A percentile compares a stretch with the other conserved stretches of the same genome.
These are phyloP conservation scores for Elymus sibiricus DNA, from an alignment of 176 grass and related monocot species.

Conservation along the genomic window DNA sequence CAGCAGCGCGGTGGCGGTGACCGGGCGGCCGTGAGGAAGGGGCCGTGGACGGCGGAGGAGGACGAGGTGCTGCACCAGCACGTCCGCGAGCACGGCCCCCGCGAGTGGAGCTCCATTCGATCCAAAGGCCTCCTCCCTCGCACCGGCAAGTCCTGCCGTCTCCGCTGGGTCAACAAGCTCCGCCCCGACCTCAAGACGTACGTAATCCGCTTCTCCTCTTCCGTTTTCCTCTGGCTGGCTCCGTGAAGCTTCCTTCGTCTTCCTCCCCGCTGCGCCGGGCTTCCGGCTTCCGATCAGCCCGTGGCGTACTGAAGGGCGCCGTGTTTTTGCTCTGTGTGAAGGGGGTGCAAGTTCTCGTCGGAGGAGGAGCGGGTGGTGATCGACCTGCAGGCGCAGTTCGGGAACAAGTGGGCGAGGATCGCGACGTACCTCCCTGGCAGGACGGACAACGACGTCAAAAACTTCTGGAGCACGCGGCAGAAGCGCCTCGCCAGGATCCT, in stretches of 20 bases:
- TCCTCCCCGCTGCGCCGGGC: too few species aligned
- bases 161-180: constrained; percentile 67
- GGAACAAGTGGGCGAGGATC: constrained; percentile 73
- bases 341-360: constrained; percentile 36
- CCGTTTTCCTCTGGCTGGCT: neutral
- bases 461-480: constrained; percentile 62
- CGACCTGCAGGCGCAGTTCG: constrained; percentile 32
- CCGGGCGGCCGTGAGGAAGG: constrained; percentile 45
- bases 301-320: neutral
- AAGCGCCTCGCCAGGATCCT: constrained; percentile 40
- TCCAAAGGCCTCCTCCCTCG: constrained; percentile 41
- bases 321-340: neutral
- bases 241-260: neutral
- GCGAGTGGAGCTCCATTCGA: constrained; percentile 56
- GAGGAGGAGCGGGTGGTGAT: constrained; percentile 51
- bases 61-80: constrained; percentile 53
- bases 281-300: neutral
- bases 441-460: constrained; percentile 77
- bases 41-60: constrained; percentile 51
- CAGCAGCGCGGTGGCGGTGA: neutral
- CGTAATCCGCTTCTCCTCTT: neutral
- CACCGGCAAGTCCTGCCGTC: constrained; percentile 55
- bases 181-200: constrained; percentile 46
- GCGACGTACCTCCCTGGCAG: constrained; percentile 38
- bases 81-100: constrained; percentile 32